Evolutionary conservation across 2,329 filamentous ascomycete genomes (phyloP).

Genomic region (Rhynchosporium secalis): DNA sequence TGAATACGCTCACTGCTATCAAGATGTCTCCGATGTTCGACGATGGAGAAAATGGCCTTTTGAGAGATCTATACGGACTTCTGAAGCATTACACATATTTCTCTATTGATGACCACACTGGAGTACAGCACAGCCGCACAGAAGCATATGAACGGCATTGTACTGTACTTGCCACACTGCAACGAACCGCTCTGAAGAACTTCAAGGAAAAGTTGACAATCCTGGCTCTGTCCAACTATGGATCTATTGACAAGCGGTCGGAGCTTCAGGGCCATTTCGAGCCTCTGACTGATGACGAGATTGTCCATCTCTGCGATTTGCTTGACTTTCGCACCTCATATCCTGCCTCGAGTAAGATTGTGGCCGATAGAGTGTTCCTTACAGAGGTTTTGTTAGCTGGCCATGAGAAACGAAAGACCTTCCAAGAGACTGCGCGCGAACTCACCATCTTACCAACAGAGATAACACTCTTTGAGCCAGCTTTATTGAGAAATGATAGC

Average conservation of each 20-base stretch:
- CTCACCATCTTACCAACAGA: conserved; percentile 85
- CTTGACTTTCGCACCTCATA: conserved; percentile 83
- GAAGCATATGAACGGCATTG: conserved; percentile 83
- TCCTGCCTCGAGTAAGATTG: conserved; percentile 66
- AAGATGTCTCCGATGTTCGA: conserved; percentile 76
- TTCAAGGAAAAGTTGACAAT: conserved; percentile 93
- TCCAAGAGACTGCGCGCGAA: conserved; percentile 73
- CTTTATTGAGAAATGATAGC: conserved; percentile 75
- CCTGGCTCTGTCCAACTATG: conserved; percentile 88
- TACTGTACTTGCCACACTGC: conserved; percentile 71
- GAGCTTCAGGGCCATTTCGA: conserved; percentile 78
- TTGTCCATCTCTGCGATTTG: conserved; percentile 65
- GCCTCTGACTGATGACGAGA: conserved; percentile 70
- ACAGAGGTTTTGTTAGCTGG: conserved; percentile 72
- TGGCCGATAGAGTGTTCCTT: conserved; percentile 62
- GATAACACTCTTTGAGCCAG: conserved; percentile 72
- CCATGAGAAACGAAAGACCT: conserved; percentile 77
- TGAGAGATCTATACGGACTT: conserved; percentile 79
- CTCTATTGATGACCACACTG: conserved; percentile 87
- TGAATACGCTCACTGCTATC: conserved; percentile 79
- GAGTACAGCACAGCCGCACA: conserved; percentile 68
- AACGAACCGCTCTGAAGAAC: conserved; percentile 73
- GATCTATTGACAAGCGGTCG: conserved; percentile 74
- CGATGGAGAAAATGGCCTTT: conserved; percentile 69
- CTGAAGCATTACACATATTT: conserved; percentile 86